phyloP scores from a whole-genome alignment of 2,329 filamentous ascomycete genomes.

The Exophiala viscosa region DNA sequence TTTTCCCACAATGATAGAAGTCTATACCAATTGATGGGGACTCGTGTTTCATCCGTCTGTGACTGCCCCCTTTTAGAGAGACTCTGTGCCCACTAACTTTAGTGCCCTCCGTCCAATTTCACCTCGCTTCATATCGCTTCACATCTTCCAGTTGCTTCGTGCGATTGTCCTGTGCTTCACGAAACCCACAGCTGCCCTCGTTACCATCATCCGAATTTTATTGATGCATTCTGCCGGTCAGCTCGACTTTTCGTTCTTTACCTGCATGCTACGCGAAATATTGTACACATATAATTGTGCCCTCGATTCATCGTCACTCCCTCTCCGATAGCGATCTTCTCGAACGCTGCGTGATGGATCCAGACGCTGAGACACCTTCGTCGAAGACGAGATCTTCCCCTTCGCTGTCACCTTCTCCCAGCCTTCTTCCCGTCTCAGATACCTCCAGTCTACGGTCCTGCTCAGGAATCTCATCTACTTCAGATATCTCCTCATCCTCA shows the following conservation, averaged over 20 bases:
- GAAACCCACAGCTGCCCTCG: background rate
- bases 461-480: constrained; percentile 45
- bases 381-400: constrained; percentile 6
- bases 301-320: background rate
- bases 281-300: background rate
- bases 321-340: background rate
- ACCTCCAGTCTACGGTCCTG: constrained; percentile 36
- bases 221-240: background rate
- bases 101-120: constrained; percentile 13
- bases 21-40: no score
- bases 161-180: constrained; percentile 8
- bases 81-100: constrained; percentile 9
- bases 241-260: background rate
- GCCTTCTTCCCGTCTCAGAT: constrained; percentile 20
- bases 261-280: background rate
- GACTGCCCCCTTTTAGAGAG: constrained; percentile 8
- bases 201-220: background rate
- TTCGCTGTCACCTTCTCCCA: constrained; percentile 26
- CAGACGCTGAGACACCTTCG: constrained; percentile 13
- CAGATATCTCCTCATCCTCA: constrained; percentile 44
- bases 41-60: background rate
- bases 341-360: constrained; percentile 10
- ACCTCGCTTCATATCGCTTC: background rate
- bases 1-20: no score
- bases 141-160: constrained; percentile 4